phyloP scores from a whole-genome alignment of 805 yeast genomes.

The Sugiyamaella mastotermitis region DNA sequence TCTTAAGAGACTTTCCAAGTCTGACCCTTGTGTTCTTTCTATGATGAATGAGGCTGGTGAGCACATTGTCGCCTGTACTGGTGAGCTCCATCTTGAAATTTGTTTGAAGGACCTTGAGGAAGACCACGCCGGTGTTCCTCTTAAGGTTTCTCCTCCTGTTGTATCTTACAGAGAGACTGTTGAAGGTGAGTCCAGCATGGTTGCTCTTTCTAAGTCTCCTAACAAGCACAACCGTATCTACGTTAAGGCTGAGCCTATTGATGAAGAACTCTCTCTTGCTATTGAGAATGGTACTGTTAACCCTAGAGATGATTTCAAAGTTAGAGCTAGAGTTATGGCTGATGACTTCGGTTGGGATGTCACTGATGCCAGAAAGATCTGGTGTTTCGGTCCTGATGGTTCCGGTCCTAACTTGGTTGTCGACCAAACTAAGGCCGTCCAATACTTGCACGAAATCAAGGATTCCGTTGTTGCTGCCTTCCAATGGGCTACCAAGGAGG shows the following conservation, averaged over 20 bases:
- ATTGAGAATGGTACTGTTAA: conserved; percentile 88
- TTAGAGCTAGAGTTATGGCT: conserved; percentile 97
- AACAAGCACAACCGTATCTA: conserved; percentile 99
- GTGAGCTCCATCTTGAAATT: conserved; percentile 99
- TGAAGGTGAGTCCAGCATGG: conserved; percentile 86
- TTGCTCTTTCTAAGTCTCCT: conserved; percentile 98
- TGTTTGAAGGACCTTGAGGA: conserved; percentile 93
- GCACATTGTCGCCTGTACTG: conserved; percentile 99
- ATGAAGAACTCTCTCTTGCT: conserved; percentile 87
- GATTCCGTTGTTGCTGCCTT: conserved; percentile 99
- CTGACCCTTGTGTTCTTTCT: conserved; percentile 97
- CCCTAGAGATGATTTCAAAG: conserved; percentile 97
- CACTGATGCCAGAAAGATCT: conserved; percentile 99
- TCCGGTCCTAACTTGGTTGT: conserved; percentile 97
- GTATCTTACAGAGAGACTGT: conserved; percentile 99
- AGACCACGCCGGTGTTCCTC: conserved; percentile 99
- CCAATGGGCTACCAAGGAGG: conserved; percentile 99
- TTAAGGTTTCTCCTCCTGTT: conserved; percentile 95
- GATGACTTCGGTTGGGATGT: conserved; percentile 99
- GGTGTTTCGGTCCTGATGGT: conserved; percentile 99
- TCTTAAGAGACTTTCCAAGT: conserved; percentile 98
- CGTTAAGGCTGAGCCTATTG: conserved; percentile 94
- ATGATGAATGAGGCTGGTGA: conserved; percentile 92
- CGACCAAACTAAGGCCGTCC: conserved; percentile 99
- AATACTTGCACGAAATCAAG: conserved; percentile 97